A percentile compares a stretch with the other conserved stretches of the same genome.
phyloP scores from a whole-genome alignment of 2,329 filamentous ascomycete species.

The Mycosphaerella sp. region DNA sequence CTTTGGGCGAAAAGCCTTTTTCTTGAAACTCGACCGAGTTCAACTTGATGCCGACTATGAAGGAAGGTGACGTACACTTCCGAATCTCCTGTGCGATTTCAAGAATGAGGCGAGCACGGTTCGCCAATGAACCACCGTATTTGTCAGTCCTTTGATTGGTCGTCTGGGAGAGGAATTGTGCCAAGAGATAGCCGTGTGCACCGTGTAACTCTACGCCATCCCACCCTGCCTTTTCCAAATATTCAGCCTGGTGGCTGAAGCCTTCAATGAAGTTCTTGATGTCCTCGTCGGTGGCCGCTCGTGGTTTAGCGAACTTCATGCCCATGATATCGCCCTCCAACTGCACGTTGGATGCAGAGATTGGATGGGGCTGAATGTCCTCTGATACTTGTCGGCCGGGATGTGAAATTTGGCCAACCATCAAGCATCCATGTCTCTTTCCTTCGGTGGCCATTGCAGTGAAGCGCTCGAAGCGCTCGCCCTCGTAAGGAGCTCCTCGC shows the following conservation, averaged over 20 bases:
- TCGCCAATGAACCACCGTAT: conserved; percentile 41
- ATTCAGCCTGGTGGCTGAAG: conserved; percentile 58
- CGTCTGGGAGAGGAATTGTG: conserved; percentile 40
- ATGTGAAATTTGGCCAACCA: conserved; percentile 58
- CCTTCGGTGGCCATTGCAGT: conserved; percentile 49
- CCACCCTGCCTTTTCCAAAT: conserved; percentile 56
- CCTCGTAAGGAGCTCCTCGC: conserved; percentile 45
- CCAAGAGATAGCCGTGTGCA: conserved; percentile 42
- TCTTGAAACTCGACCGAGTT: conserved; percentile 53
- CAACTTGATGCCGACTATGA: conserved; percentile 53
- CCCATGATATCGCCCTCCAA: conserved; percentile 42
- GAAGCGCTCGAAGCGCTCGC: conserved; percentile 56
- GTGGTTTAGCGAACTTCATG: conserved; percentile 50
- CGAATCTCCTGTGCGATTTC: conserved; percentile 39
- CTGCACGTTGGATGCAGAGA: conserved; percentile 48
- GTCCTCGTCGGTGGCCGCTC: conserved; percentile 49
- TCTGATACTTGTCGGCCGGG: conserved; percentile 52
- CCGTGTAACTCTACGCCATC: conserved; percentile 46
- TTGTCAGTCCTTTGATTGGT: conserved; percentile 42
- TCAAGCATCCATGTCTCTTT: conserved; percentile 53
- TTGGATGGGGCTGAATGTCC: conserved; percentile 45
- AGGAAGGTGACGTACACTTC: conserved; percentile 35
- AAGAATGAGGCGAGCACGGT: conserved; percentile 39
- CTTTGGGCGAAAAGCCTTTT: conserved; percentile 48
- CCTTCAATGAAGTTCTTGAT: conserved; percentile 53